phyloP scores from a whole-genome alignment of 352 stramenopile genomes.

The Pythium folliculosum region DNA sequence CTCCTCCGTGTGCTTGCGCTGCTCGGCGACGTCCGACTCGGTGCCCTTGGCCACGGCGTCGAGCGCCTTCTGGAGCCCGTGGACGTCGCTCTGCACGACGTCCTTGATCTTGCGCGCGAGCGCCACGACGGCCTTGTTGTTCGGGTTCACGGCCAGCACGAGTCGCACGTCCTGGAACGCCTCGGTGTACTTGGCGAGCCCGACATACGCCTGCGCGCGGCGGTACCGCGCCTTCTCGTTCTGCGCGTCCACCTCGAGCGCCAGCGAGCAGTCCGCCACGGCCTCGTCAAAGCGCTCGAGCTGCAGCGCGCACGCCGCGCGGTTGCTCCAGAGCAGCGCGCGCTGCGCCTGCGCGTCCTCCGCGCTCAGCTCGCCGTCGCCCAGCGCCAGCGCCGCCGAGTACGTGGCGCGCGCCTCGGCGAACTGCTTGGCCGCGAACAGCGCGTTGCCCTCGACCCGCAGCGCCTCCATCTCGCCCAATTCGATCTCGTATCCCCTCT shows the following conservation, averaged over 20 bases:
- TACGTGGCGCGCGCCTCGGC: slow-evolving; percentile 65
- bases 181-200: slow-evolving; percentile 60
- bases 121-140: slow-evolving; percentile 71
- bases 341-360: slow-evolving; percentile 43
- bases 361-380: slow-evolving; percentile 9
- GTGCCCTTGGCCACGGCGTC: slow-evolving; percentile 47
- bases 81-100: slow-evolving; percentile 62
- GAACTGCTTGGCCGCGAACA: slow-evolving; percentile 78
- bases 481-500: neutral
- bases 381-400: slow-evolving; percentile 43
- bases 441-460: slow-evolving; percentile 68
- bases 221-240: slow-evolving; percentile 85
- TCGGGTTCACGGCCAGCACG: slow-evolving; percentile 69
- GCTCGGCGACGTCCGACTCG: slow-evolving; percentile 28
- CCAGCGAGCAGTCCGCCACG: slow-evolving; percentile 53
- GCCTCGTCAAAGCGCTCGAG: slow-evolving; percentile 59
- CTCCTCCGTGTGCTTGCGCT: slow-evolving; percentile 52
- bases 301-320: slow-evolving; percentile 70
- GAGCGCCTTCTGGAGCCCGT: slow-evolving; percentile 81
- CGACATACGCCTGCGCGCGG: slow-evolving; percentile 72
- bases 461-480: slow-evolving; percentile 64
- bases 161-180: slow-evolving; percentile 73
- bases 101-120: slow-evolving; percentile 81
- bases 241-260: slow-evolving; percentile 44
- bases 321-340: slow-evolving; percentile 77